These are phyloP conservation scores for Eimeria brunetti DNA, from an alignment of 169 alveolate species.

Conservation along the genomic window DNA sequence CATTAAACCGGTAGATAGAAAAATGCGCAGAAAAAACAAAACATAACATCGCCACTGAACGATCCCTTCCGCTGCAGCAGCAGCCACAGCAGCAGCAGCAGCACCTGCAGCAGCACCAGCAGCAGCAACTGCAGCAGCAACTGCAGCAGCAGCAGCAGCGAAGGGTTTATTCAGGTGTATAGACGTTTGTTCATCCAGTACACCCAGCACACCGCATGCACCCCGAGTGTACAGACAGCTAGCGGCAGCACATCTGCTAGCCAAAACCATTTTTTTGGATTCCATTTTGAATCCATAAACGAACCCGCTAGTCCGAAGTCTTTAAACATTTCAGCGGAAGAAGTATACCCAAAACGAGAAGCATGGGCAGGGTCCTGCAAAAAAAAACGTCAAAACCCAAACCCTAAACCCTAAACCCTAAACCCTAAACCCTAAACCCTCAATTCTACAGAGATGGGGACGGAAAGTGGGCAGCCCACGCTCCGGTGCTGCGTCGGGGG, in stretches of 20 bases:
- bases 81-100: neutral
- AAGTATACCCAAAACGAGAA: neutral
- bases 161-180: neutral
- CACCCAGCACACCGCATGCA: neutral
- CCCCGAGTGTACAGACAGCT: neutral
- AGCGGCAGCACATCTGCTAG: slow-evolving; percentile 13
- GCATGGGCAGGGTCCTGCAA: neutral
- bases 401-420: slow-evolving; percentile 19
- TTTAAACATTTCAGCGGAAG: neutral
- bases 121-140: neutral
- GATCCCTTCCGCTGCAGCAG: slow-evolving; percentile 1
- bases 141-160: slow-evolving; percentile 15
- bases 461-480: neutral
- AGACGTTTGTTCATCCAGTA: neutral
- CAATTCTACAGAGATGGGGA: neutral
- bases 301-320: slow-evolving; percentile 29
- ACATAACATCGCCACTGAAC: no score
- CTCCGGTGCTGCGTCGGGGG: no score
- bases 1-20: no score
- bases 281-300: neutral
- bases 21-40: no score
- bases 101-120: neutral
- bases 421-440: slow-evolving; percentile 12
- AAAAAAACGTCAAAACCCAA: neutral
- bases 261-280: slow-evolving; percentile 18